Evolutionary conservation across 371 early-diverging fungal species (phyloP).

Genomic region (Entomophthora muscae): DNA sequence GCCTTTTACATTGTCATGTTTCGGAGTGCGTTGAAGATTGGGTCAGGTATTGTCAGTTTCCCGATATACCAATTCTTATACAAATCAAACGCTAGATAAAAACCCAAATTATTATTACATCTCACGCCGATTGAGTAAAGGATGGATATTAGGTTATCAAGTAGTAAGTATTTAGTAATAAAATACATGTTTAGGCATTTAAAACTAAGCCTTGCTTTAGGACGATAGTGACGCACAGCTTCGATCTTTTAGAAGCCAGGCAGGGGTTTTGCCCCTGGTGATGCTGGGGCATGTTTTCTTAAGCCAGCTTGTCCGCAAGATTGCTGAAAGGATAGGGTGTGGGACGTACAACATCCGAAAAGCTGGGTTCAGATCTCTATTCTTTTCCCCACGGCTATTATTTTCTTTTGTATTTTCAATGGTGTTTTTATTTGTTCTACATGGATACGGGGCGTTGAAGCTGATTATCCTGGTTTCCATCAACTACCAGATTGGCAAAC

Average conservation of each 20-base stretch:
- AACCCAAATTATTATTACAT: constrained; percentile 9
- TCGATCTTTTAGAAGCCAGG: constrained; percentile 50
- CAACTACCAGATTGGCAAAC: constrained; percentile 43
- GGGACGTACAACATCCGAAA: constrained; percentile 12
- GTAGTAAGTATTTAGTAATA: constrained; percentile 16
- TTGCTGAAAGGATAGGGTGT: too few species aligned
- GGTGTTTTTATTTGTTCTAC: constrained; percentile 33
- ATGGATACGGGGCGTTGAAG: constrained; percentile 52
- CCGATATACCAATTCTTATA: not conserved
- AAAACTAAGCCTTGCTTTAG: constrained; percentile 11
- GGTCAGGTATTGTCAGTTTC: constrained; percentile 23
- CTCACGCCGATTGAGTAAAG: constrained; percentile 12
- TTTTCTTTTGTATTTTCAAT: constrained; percentile 40
- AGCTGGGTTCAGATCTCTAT: constrained; percentile 15
- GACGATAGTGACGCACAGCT: constrained; percentile 83
- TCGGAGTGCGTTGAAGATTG: constrained; percentile 33
- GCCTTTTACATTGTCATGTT: constrained; percentile 42
- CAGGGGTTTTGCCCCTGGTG: constrained; percentile 36
- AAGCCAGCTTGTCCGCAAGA: constrained; percentile 22
- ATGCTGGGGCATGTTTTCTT: constrained; percentile 24
- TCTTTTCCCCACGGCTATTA: constrained; percentile 15
- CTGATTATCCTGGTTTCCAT: constrained; percentile 32
- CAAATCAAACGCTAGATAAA: constrained; percentile 8
- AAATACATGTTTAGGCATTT: not conserved
- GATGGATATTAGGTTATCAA: constrained; percentile 41